Conservation (phyloP, 23 red algal species). For the Gracilariopsis chorda region DNA sequence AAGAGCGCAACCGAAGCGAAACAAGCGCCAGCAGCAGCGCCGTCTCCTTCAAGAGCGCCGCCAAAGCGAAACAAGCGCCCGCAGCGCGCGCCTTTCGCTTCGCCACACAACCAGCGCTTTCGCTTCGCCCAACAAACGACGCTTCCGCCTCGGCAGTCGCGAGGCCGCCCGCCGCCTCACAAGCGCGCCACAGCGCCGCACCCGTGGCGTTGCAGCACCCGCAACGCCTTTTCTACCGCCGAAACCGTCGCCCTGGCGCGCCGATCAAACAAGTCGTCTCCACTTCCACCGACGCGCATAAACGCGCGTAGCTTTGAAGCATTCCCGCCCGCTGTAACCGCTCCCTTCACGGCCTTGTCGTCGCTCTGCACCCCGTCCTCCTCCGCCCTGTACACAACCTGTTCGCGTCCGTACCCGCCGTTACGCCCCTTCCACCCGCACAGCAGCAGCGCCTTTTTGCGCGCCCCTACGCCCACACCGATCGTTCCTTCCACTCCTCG, state of each 20-base stretch:
- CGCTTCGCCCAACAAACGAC: background rate
- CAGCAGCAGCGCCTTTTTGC: background rate
- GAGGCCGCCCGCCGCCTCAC: no score
- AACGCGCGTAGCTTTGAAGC: background rate
- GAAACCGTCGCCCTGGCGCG: background rate
- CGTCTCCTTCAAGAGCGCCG: no score
- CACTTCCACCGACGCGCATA: background rate
- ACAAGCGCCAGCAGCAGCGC: no score
- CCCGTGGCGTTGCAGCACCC: no score
- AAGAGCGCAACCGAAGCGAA: no score
- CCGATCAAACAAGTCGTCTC: background rate
- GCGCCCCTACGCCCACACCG: background rate
- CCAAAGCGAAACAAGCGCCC: no score
- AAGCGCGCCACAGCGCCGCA: background rate
- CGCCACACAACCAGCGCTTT: background rate
- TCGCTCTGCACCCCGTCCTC: background rate
- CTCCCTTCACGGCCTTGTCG: background rate
- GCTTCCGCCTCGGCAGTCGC: no score
- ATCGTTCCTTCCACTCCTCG: conserved; percentile 34
- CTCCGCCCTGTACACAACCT: background rate
- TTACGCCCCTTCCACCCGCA: background rate
- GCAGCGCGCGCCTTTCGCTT: no score
- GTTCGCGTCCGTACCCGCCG: background rate
- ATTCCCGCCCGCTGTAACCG: no score
- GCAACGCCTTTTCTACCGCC: background rate